phyloP scores from a whole-genome alignment of 768 basidiomycete genomes.

The Tulasnella sp. region DNA sequence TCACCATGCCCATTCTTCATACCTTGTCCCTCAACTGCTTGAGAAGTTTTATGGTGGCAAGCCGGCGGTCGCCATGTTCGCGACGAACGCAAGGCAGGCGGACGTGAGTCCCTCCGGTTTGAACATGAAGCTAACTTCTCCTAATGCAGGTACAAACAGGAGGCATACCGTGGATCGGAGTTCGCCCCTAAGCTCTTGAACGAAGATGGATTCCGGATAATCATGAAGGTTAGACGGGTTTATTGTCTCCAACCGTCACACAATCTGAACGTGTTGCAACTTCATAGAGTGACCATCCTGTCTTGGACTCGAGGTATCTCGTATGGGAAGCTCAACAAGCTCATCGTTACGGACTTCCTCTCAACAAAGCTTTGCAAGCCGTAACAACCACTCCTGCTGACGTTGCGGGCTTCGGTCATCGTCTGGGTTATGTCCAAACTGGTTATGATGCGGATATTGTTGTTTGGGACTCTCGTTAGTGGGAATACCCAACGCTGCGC shows the following conservation, averaged over 20 bases:
- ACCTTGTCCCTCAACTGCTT: slow-evolving; percentile 75
- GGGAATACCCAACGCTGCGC: slow-evolving; percentile 37
- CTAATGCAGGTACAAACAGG: slow-evolving; percentile 58
- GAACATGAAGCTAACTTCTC: neutral
- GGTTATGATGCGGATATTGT: slow-evolving; percentile 67
- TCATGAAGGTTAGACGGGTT: slow-evolving; percentile 64
- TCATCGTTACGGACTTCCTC: slow-evolving; percentile 36
- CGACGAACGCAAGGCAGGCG: slow-evolving; percentile 48
- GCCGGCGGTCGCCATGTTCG: slow-evolving; percentile 75
- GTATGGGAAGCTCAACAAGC: slow-evolving; percentile 64
- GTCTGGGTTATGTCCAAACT: slow-evolving; percentile 70
- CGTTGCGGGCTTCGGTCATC: slow-evolving; percentile 72
- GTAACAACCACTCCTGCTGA: slow-evolving; percentile 74
- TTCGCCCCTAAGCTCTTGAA: slow-evolving; percentile 78
- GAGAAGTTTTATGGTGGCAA: slow-evolving; percentile 73
- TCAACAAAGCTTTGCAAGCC: slow-evolving; percentile 45
- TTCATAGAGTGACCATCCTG: slow-evolving; percentile 48
- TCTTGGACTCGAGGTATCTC: slow-evolving; percentile 71
- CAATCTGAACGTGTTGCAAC: neutral
- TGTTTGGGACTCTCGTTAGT: slow-evolving; percentile 46
- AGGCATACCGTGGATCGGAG: slow-evolving; percentile 78
- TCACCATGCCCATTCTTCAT: slow-evolving; percentile 81
- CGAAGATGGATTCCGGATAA: slow-evolving; percentile 65
- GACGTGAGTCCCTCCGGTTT: neutral
- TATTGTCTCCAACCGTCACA: neutral